These are phyloP conservation scores for Acephala macrosclerotiorum DNA, from an alignment of 2,329 filamentous ascomycete genomes.

Conservation along the genomic window DNA sequence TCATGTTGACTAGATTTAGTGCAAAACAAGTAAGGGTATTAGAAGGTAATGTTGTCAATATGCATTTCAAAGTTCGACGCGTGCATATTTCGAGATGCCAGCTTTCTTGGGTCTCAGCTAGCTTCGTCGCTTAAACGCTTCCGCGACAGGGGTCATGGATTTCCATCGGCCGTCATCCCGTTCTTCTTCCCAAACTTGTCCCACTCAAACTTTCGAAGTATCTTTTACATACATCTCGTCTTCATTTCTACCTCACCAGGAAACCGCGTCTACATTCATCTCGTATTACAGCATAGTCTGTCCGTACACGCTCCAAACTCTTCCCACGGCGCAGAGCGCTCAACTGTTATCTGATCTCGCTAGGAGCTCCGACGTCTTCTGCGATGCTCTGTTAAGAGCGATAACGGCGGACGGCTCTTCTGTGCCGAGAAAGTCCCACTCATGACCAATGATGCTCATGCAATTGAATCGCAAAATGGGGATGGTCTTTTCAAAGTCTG, in stretches of 20 bases:
- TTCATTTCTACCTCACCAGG: not conserved
- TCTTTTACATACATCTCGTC: not conserved
- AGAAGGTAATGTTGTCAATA: not conserved
- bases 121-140: not conserved
- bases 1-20: conserved; percentile 46
- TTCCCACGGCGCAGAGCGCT: not conserved
- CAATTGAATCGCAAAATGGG: conserved; percentile 5
- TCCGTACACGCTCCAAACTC: not conserved
- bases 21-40: not conserved
- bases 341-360: conserved; percentile 14
- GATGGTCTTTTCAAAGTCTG: conserved; percentile 10
- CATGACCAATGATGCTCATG: conserved; percentile 22
- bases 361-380: conserved; percentile 19
- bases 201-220: not conserved
- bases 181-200: not conserved
- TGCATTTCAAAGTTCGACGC: not conserved
- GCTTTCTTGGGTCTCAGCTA: not conserved
- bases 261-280: not conserved
- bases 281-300: not conserved
- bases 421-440: conserved; percentile 17
- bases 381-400: conserved; percentile 8
- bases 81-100: conserved; percentile 1
- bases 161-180: not conserved
- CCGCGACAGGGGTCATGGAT: not conserved
- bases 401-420: conserved; percentile 19